phyloP scores from a whole-genome alignment of 208 protist genomes.

The Acanthamoeba healyi region DNA sequence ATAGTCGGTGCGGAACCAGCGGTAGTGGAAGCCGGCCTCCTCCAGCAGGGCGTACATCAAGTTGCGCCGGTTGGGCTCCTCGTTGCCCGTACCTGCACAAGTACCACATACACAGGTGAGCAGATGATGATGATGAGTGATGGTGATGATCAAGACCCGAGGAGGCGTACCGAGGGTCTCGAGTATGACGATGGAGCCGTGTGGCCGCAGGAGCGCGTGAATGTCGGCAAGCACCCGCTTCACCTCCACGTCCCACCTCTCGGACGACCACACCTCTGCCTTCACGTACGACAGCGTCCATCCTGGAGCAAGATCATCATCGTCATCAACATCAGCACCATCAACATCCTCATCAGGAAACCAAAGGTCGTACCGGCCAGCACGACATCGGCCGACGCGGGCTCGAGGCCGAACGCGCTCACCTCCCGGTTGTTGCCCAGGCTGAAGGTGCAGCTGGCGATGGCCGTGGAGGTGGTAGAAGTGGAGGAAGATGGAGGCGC shows the following conservation, averaged over 20 bases:
- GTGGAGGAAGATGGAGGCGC: too few relatives aligned
- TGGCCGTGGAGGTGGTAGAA: too few relatives aligned
- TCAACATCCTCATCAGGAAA: too few relatives aligned
- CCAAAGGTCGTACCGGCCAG: too few relatives aligned
- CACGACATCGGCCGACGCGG: background rate
- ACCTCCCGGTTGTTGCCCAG: slow-evolving; percentile 54
- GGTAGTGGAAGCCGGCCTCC: slow-evolving; percentile 20
- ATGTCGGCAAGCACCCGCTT: slow-evolving; percentile 22
- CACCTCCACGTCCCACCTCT: slow-evolving; percentile 12
- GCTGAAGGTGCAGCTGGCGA: background rate
- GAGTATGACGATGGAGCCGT: slow-evolving; percentile 28
- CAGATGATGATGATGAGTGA: too few relatives aligned
- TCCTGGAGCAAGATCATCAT: too few relatives aligned
- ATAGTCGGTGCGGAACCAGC: slow-evolving; percentile 30
- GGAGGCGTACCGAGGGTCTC: too few relatives aligned
- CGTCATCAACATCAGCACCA: background rate
- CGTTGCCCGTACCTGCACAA: slow-evolving; percentile 42
- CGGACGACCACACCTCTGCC: slow-evolving; percentile 21
- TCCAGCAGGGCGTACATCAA: background rate
- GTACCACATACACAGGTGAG: too few relatives aligned
- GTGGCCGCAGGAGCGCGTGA: background rate
- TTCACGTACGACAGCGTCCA: slow-evolving; percentile 38
- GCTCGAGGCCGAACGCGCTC: background rate
- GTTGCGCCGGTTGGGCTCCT: slow-evolving; percentile 35
- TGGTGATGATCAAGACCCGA: too few relatives aligned